A percentile compares a stretch with the other conserved stretches of the same genome.
phyloP scores from a whole-genome alignment of 768 basidiomycete species.

The Pulveroboletus sp. region DNA sequence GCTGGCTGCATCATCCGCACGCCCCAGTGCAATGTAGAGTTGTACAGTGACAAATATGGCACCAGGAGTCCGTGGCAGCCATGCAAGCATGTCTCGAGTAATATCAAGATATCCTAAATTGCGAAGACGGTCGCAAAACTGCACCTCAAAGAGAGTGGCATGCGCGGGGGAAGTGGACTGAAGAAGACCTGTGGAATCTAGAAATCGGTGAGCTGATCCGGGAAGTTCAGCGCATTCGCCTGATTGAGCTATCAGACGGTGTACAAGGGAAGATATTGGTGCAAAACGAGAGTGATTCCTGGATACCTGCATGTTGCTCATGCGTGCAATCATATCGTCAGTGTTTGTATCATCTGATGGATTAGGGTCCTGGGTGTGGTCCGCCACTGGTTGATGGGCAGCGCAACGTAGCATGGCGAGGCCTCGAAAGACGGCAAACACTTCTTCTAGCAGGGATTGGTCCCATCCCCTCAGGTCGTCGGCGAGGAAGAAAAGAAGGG shows the following conservation, averaged over 20 bases:
- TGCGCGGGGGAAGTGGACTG: conserved; percentile 64
- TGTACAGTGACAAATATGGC: conserved; percentile 69
- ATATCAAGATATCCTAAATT: conserved; percentile 56
- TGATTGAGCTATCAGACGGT: conserved; percentile 54
- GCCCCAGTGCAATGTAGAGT: conserved; percentile 60
- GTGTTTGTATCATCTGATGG: conserved; percentile 38
- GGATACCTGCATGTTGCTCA: conserved; percentile 74
- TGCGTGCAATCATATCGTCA: conserved; percentile 58
- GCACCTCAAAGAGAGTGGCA: conserved; percentile 62
- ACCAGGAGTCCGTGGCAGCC: conserved; percentile 76
- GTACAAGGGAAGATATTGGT: conserved; percentile 58
- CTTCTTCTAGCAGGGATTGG: conserved; percentile 59
- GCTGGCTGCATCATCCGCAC: conserved; percentile 67
- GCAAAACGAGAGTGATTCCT: conserved; percentile 40
- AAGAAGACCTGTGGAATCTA: conserved; percentile 62
- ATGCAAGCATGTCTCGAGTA: conserved; percentile 61
- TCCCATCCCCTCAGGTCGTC: conserved; percentile 62
- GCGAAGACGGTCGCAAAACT: conserved; percentile 68
- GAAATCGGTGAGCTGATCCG: conserved; percentile 62
- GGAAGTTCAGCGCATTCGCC: conserved; percentile 48
- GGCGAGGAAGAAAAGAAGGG: conserved; percentile 66
- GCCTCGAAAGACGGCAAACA: conserved; percentile 78
- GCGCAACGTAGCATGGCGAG: conserved; percentile 65
- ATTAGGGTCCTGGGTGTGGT: conserved; percentile 27
- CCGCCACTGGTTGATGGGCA: conserved; percentile 52